Conservation (phyloP, 148 eudicot genomes). For the Arbutus unedo region DNA sequence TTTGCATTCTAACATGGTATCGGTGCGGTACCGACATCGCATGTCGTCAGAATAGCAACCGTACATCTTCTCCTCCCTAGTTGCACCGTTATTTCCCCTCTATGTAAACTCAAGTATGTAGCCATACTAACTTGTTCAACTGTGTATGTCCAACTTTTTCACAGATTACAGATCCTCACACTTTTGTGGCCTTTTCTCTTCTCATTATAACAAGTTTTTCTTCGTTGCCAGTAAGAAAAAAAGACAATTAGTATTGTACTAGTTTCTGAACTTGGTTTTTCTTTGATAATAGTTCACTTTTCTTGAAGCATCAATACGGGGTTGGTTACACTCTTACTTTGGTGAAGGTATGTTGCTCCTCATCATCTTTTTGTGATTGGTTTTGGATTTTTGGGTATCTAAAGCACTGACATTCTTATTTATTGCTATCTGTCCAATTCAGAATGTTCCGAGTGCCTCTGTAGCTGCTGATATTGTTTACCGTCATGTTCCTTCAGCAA, state of each 20-base stretch:
- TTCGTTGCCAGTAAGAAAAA: not conserved
- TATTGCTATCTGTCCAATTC: conserved; percentile 23
- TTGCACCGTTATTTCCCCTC: no score
- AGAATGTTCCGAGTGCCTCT: conserved; percentile 81
- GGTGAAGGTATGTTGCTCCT: conserved; percentile 62
- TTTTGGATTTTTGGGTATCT: conserved; percentile 12
- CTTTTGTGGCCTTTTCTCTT: not conserved
- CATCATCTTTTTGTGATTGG: conserved; percentile 1
- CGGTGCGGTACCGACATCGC: no score
- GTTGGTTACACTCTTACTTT: conserved; percentile 98
- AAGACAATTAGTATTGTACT: not conserved
- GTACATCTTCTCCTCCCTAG: no score
- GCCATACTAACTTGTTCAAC: not conserved
- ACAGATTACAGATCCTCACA: not conserved
- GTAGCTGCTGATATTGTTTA: conserved; percentile 80
- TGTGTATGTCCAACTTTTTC: not conserved
- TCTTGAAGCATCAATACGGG: conserved; percentile 94
- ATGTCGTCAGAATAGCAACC: no score
- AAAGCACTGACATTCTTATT: conserved; percentile 13
- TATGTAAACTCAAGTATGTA: not conserved
- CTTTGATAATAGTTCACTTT: conserved; percentile 64
- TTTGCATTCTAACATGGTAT: no score
- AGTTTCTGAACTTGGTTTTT: conserved; percentile 2
- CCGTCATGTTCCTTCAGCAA: conserved; percentile 86
- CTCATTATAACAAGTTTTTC: not conserved